Base-by-base conservation (phyloP, 495 filamentous ascomycete genomes). In the Aspergillus indologenus region DNA sequence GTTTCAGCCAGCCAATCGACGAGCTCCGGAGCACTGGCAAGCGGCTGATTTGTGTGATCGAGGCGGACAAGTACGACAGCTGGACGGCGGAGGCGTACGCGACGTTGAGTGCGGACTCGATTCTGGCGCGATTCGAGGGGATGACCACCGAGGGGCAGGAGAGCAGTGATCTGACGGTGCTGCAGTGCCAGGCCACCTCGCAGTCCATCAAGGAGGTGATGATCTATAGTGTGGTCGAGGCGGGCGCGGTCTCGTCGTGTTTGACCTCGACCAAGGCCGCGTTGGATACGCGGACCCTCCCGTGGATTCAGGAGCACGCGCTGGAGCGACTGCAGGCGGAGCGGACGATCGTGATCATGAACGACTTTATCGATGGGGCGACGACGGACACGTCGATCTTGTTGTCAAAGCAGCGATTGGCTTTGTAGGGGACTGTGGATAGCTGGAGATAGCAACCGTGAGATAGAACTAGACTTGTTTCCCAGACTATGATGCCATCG, bases 131-230 rank as follows among this genome's bases (percentile, higher is more conserved):
- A 29, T 73, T 81, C 31, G 63, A 77, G 4, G 57, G 56, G 22
- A 68, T 84, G 57, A 68, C 64, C 0, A 49, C 62, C 5, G 68
- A 74, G 26, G 71, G 70, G 21, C 70, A 72, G 63, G 60, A 54
- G 17, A 75, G 67, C 31, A 73, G 69, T 50, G 72, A 65, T 21
- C 79, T 82, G 54, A 72, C 74, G 26, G 75, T 80, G 26, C 69
- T 83, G 56, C 81, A 84, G 64, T 82, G 79, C 51, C 80, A 84
- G 65, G 80, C 81, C 1, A 84, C 81, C 23, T 70, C 81, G 26
- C 76, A 77, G 7, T 82, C 81, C 57, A 80, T 81, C 47, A 64
- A 64, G 6, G 72, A 78, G 57, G 79, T 75, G 1, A 68, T 82
- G 40, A 71, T 72, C 1, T 76, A 77, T 50, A 78, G 74, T 54